phyloP scores from a whole-genome alignment of 1,139 yeast species.

The Pichia sp. region DNA sequence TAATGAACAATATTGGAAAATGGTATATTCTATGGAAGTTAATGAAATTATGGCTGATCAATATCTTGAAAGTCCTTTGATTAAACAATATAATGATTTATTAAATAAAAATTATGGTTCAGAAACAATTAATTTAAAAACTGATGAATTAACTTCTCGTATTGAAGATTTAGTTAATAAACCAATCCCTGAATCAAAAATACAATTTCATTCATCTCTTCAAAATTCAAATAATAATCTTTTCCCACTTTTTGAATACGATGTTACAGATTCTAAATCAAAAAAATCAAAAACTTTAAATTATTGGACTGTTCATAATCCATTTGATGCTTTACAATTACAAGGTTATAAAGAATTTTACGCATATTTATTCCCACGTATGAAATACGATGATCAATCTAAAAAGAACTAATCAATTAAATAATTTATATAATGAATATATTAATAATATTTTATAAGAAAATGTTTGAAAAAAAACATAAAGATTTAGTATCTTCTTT shows the following conservation, averaged over 20 bases:
- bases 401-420: too few species aligned
- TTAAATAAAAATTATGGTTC: slow-evolving; percentile 3
- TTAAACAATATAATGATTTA: slow-evolving; percentile 9
- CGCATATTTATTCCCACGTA: slow-evolving; percentile 21
- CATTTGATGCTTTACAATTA: slow-evolving; percentile 22
- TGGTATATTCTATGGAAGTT: slow-evolving; percentile 17
- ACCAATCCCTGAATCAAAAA: background rate
- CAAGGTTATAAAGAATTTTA: slow-evolving; percentile 23
- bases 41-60: slow-evolving; percentile 18
- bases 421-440: too few species aligned
- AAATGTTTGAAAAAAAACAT: too few species aligned
- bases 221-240: background rate
- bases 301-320: slow-evolving; percentile 24
- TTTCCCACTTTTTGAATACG: slow-evolving; percentile 9
- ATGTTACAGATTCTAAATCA: background rate
- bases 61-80: slow-evolving; percentile 14
- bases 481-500: too few species aligned
- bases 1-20: slow-evolving; percentile 19
- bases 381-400: too few species aligned
- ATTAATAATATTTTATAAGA: too few species aligned
- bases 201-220: slow-evolving; percentile 1
- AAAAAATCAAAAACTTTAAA: slow-evolving; percentile 7
- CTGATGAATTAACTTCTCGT: slow-evolving; percentile 7
- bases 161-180: slow-evolving; percentile 5
- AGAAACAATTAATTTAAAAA: background rate